Base-by-base conservation (phyloP, 2,329 filamentous ascomycete genomes). In the Xylariomycetidae sp. region DNA sequence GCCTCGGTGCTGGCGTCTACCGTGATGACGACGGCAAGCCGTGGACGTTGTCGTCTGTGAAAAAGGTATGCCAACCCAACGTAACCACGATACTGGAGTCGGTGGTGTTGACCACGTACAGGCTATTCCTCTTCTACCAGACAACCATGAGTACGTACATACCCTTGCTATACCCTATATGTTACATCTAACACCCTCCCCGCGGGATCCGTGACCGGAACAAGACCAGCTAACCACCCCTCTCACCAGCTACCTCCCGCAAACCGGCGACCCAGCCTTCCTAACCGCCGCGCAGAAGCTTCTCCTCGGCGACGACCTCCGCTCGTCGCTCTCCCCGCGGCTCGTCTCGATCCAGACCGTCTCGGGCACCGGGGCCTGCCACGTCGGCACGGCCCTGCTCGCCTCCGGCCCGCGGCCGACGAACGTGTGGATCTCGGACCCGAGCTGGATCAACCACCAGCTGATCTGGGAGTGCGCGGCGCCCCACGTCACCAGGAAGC, bases 21-120 rank as follows among this genome's bases (percentile, higher is more conserved):
- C 54, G 59, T 31, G 55, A 60, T 24, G 51, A 63, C 27, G 44
- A 56, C 3, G 58, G 48, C 6, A 41, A 48, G 32, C 53, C 59
- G 8, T 65, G 61, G 60, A 49, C 57, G 8, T 36, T 65, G 30
- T 57, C 58, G 14, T 49, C 49, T 16, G 60, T 63, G 10, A 44
- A 44, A 38, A 39, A 56, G 43, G 57, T 54, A 40, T 31, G 34
- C 14, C 9, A 23, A 25, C 20, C 4, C 25, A 8, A 17, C 10
- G 12, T 15, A n/a, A n/a, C n/a, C n/a, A n/a, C n/a, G n/a, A n/a
- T n/a, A n/a, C n/a, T n/a, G n/a, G n/a, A n/a, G n/a, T n/a, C n/a
- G n/a, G n/a, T n/a, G n/a, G n/a, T n/a, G n/a, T n/a, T n/a, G n/a
- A n/a, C n/a, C n/a, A n/a, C n/a, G n/a, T n/a, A 10, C 13, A 37